Evolutionary conservation across 2,329 filamentous ascomycete species (phyloP), one percentile per base, ranked within the genome.

Genomic region (Hirsutella thompsonii): DNA sequence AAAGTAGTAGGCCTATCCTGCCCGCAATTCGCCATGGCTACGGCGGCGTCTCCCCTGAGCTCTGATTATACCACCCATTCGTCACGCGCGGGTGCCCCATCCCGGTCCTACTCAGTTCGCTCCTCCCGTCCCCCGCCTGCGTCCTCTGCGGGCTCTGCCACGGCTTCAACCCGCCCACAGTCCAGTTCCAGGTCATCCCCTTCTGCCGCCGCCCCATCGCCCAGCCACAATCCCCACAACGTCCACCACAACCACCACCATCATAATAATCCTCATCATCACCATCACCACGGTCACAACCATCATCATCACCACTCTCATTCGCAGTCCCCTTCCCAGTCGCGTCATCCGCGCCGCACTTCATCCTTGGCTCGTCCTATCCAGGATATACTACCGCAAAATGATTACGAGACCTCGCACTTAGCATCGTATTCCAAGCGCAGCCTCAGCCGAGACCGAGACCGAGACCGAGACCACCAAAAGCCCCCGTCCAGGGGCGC

Each of bases 381-480:
- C 37, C 63, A 68, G 47, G 63, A 72, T 42, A 50, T 63, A 35
- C 52, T 64, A 40, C 64, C 66, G 41, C 77, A 81, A 54, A 71
- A 81, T 59, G 84, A 92, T 62, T 80, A 79, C 67, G 85, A 90
- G 63, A 73, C 79, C 52, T 69, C 72, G 52, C 80, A 80, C 66
- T 61, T 83, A 65, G 73, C 76, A 52, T 46, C 51, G 45, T 66
- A 75, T 64, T 50, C 71, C 68, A 62, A 77, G 74, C 73, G 78
- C 63, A 79, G 72, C 64, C 70, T 75, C 45, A 82, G 78, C 52
- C 72, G 71, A 23, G 30, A 40, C 33, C 39, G 40, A n/a, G 26
- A 39, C 20, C 42, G 42, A n/a, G n/a, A n/a, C n/a, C 28, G 38
- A 16, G 42, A 41, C n/a, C 42, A 35, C 19, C 39, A 18, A 19